Evolutionary conservation across 257 asterid genomes (phyloP), one percentile per base, ranked within the genome.

Genomic region (Solanum raphanifolium): DNA sequence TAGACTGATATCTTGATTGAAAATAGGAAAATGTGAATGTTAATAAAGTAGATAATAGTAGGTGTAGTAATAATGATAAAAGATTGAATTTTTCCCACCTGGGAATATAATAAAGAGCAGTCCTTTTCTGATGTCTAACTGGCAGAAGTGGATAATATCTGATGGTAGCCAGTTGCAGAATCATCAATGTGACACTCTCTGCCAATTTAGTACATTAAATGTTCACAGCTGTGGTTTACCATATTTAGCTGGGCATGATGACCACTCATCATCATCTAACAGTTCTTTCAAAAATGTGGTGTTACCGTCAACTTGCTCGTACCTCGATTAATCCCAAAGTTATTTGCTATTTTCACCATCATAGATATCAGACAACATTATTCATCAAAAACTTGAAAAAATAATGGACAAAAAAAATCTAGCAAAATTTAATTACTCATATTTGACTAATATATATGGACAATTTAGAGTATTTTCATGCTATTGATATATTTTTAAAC

Each of bases 111-210:
- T 41, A 88, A 83, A 87, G 88, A 83, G 85, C 86, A 85, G 89
- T 88, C 69, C 62, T 84, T 75, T 84, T 84, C 68, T 89, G n/a
- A 27, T 88, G 83, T 88, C 83, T 87, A 90, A 78, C 86, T 75
- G 90, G 89, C 83, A 82, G 84, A 87, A 78, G 85, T 66, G 71
- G 89, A 69, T 36, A 79, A 83, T 89, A 82, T 81, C 69, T 82
- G 86, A 29, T 82, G 31, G 27, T 84, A 39, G 87, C 86, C 68
- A 68, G 83, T 62, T 88, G 78, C 85, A 83, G 83, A 88, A 83
- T 89, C 89, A 83, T 69, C 41, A 87, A 88, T 89, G 21, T 83
- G 88, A 38, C 87, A 89, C 88, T 89, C 76, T 52, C 9, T 66
- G 79, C 88, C 88, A 90, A 84, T 35, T 74, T 71, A 3, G 83